Percentiles rank a stretch among this genome's conserved stretches.
Evolutionary conservation across 1,284 basidiomycete species (phyloP).

Genomic region (Ceratobasidium papillatum): DNA sequence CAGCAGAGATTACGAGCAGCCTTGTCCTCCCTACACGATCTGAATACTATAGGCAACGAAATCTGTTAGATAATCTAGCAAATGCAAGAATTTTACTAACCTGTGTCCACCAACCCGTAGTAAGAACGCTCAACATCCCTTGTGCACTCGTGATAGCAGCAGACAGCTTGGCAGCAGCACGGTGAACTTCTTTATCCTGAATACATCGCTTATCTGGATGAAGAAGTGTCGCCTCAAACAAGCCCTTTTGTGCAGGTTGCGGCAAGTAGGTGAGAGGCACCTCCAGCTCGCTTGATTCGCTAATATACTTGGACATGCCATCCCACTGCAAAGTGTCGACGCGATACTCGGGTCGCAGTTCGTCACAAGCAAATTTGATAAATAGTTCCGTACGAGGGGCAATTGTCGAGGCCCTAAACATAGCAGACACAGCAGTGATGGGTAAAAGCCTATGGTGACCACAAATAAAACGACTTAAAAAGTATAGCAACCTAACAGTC

Average conservation of each 20-base stretch:
- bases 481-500: not conserved
- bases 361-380: constrained; percentile 43
- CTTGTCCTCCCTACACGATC: constrained; percentile 79
- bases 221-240: constrained; percentile 19
- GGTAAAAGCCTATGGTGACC: constrained; percentile 40
- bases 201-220: constrained; percentile 39
- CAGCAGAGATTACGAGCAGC: constrained; percentile 68
- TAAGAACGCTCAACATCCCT: constrained; percentile 43
- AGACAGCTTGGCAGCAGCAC: constrained; percentile 39
- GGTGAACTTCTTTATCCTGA: constrained; percentile 42
- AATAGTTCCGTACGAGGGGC: constrained; percentile 42
- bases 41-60: constrained; percentile 62
- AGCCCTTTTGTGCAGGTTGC: not conserved
- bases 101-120: constrained; percentile 56
- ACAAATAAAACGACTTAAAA: not conserved
- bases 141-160: constrained; percentile 33
- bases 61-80: not conserved
- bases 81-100: constrained; percentile 55
- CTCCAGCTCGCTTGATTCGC: not conserved
- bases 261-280: constrained; percentile 8
- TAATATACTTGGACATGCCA: not conserved
- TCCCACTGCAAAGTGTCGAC: not conserved
- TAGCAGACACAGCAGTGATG: constrained; percentile 35
- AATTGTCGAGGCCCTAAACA: constrained; percentile 38
- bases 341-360: constrained; percentile 42